Evolutionary conservation across 2,329 filamentous ascomycete genomes (phyloP).

Genomic region (Sclerotinia trifoliorum): DNA sequence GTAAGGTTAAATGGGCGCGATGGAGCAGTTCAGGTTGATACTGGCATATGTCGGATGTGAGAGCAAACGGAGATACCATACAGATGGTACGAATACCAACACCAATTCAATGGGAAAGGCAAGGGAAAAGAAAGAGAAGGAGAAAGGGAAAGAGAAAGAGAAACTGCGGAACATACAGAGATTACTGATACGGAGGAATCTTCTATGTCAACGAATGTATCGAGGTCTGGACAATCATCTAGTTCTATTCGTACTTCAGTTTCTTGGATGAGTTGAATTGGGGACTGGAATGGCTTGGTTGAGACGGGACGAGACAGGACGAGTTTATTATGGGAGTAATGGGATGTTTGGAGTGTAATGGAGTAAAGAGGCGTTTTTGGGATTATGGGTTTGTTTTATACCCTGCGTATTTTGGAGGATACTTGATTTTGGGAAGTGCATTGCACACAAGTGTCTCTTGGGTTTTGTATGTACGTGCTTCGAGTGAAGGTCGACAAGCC

Average conservation of each 20-base stretch:
- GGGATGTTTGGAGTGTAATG: not conserved
- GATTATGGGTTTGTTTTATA: not conserved
- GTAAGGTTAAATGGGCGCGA: not conserved
- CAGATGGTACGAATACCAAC: constrained; percentile 7
- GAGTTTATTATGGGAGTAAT: not conserved
- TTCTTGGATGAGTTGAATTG: constrained; percentile 27
- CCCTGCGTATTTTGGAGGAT: not conserved
- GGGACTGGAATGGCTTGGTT: not conserved
- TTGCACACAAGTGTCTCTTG: not conserved
- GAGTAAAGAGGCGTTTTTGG: not conserved
- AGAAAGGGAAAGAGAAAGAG: constrained; percentile 8
- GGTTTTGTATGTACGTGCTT: not conserved
- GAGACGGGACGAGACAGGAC: too few relatives aligned
- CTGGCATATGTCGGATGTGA: constrained; percentile 18
- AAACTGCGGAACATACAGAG: constrained; percentile 23
- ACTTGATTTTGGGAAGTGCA: not conserved
- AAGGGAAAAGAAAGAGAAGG: constrained; percentile 22
- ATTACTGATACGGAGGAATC: constrained; percentile 27
- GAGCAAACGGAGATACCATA: constrained; percentile 28
- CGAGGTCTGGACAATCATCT: constrained; percentile 32
- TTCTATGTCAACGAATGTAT: constrained; percentile 28
- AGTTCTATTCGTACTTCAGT: constrained; percentile 32
- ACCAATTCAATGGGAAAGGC: constrained; percentile 28
- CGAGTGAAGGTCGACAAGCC: not conserved
- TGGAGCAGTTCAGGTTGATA: not conserved